Base-by-base conservation (phyloP, 2,329 filamentous ascomycete species). In the Colletotrichum sp. region DNA sequence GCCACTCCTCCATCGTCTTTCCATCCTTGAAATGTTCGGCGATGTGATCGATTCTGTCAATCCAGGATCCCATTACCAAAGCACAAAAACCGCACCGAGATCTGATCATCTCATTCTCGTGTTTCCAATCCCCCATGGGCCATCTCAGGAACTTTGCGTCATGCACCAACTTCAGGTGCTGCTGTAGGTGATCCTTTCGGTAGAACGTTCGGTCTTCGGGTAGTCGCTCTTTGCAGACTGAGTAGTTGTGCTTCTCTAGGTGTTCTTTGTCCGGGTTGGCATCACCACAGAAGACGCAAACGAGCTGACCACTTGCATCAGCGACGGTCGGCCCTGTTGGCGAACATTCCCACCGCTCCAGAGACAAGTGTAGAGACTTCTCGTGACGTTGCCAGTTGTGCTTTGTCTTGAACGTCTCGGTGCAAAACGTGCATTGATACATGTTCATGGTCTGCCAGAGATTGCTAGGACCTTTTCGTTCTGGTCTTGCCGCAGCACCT, bases 331-430 rank as follows among this genome's bases (percentile, higher is more conserved):
- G 38, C 1, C 73, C 73, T 4, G 24, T 67, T 2, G 73, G 73
- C 1, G 83, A 82, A 61, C 84, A 90, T 77, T 84, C 86, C 90
- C 83, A 91, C 64, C 79, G 83, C 80, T 84, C 86, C 0, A 88
- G 88, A 2, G 73, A 75, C 67, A 83, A 82, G 79, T 83, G 89
- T 71, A 85, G 83, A 64, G 86, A 85, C 63, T 86, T 86, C 72
- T 91, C 90, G 76, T 91, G 90, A 21, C 90, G 83, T 52, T 86
- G 85, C 87, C 87, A 88, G 16, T 87, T 86, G 70, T 88, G 83
- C 21, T 87, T 87, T 0, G 84, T 84, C 65, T 84, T 85, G 78
- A 88, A 88, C 0, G 84, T 85, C 60, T 88, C 86, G 0, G 86
- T 87, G 52, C 87, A 88, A 57, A 88, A 88, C 0, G 87, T 88